Base-by-base conservation (phyloP, 805 yeast genomes). In the Ogataea haglerorum region DNA sequence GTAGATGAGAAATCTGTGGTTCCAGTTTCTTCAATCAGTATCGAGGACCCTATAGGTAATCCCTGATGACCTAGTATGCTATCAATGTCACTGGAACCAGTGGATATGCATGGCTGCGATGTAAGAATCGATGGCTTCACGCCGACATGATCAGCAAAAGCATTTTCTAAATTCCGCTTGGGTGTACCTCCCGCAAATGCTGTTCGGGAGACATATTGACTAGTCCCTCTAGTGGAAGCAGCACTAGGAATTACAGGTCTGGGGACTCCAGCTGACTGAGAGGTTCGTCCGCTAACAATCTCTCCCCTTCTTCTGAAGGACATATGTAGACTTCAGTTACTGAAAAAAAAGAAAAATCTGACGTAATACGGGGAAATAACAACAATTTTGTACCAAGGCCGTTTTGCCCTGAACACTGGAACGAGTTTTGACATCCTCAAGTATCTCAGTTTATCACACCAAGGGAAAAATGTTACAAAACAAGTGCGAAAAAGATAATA, bases 1-100 rank as follows among this genome's bases (percentile, higher is more conserved):
- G 86, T 80, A 5, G 88, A 74, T 6, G 85, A 72, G 56, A 88
- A 91, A 56, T 91, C 97, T 0, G 98, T 91, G 6, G 91, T 82
- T 0, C 95, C 93, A 12, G 77, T 74, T 57, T 91, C 98, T 58
- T 87, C 91, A 4, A 91, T 58, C 10, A 90, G 59, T 27, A 89
- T 56, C 5, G 85, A 72, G 9, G 70, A 63, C 1, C 96, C 95
- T 10, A 86, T 51, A 1, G 98, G 98, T 12, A 90, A 58, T 1
- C 99, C 99, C 41, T 78, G 83, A 60, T 91, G 98, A 1, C 75
- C 76, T 37, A 91, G 57, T 3, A 86, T 62, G 48, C 72, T 76
- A 60, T 91, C 98, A 16, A 91, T 60, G 55, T 87, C 90, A 6
- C 70, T 58, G 17, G 83, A 73, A 2, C 97, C 97, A 0, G 95